phyloP scores from a whole-genome alignment of 2,329 filamentous ascomycete species.

The Phoma sp. region DNA sequence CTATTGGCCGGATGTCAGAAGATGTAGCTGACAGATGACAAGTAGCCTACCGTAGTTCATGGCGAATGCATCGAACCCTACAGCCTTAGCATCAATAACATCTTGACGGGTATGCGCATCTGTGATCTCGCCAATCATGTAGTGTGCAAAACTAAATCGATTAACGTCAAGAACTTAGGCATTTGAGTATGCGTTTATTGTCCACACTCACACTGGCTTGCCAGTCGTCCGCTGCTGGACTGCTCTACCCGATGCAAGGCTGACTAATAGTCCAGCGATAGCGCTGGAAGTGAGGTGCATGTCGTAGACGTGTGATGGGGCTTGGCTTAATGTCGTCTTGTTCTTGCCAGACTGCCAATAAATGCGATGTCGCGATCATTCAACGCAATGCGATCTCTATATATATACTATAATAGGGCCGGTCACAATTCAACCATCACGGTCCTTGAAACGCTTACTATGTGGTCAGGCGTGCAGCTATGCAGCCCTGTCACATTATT shows the following conservation, averaged over 20 bases:
- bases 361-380: no score
- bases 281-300: neutral
- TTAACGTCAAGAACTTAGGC: no score
- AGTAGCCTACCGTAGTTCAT: constrained; percentile 40
- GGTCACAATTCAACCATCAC: neutral
- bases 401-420: no score
- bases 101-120: constrained; percentile 33
- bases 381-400: no score
- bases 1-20: no score
- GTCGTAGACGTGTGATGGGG: neutral
- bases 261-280: constrained; percentile 2
- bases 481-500: neutral
- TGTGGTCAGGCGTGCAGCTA: neutral
- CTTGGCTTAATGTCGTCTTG: no score
- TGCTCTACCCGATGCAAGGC: neutral
- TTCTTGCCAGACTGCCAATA: no score
- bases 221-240: neutral
- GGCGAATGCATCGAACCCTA: constrained; percentile 48
- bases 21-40: no score
- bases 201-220: constrained; percentile 10
- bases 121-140: constrained; percentile 34
- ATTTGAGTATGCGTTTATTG: no score
- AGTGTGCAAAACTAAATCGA: constrained; percentile 29
- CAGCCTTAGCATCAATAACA: constrained; percentile 34
- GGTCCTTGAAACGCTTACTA: constrained; percentile 9